Conservation (phyloP, 495 filamentous ascomycete species). For the Rhypophila decipiens region DNA sequence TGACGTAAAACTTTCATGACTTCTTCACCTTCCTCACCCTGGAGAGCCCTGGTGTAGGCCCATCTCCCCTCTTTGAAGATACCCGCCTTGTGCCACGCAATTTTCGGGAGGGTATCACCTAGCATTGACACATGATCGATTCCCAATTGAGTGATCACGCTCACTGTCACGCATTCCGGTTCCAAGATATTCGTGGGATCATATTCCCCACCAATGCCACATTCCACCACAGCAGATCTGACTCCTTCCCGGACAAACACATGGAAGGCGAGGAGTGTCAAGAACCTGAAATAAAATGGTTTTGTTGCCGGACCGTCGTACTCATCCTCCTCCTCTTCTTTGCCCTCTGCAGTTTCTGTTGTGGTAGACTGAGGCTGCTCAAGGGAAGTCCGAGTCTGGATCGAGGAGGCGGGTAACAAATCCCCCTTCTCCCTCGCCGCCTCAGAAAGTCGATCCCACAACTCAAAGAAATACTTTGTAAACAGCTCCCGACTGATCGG, state of each 20-base stretch:
- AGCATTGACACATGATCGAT: conserved; percentile 47
- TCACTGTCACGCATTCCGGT: conserved; percentile 21
- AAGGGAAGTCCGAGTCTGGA: no score
- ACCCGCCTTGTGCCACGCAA: conserved; percentile 50
- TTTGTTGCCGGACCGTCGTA: conserved; percentile 28
- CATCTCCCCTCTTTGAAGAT: conserved; percentile 36
- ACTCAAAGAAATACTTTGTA: conserved; percentile 56
- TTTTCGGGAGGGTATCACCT: conserved; percentile 38
- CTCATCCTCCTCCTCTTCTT: conserved; percentile 13
- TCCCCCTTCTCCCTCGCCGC: conserved; percentile 27
- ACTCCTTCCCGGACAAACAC: conserved; percentile 39
- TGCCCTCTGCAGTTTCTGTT: no score
- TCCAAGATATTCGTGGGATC: conserved; percentile 45
- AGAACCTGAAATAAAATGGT: conserved; percentile 55
- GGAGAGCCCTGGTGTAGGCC: conserved; percentile 32
- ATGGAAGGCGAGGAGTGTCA: conserved; percentile 42
- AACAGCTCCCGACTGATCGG: conserved; percentile 49
- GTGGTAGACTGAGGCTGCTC: no score
- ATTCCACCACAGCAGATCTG: conserved; percentile 37
- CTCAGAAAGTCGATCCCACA: conserved; percentile 52
- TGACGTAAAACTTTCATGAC: conserved; percentile 33
- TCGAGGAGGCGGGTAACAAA: not conserved
- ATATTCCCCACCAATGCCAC: conserved; percentile 46
- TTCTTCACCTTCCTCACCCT: conserved; percentile 7
- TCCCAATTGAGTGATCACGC: conserved; percentile 41